Base-by-base conservation (phyloP, 345 rosid genomes). In the Laguncularia racemosa region DNA sequence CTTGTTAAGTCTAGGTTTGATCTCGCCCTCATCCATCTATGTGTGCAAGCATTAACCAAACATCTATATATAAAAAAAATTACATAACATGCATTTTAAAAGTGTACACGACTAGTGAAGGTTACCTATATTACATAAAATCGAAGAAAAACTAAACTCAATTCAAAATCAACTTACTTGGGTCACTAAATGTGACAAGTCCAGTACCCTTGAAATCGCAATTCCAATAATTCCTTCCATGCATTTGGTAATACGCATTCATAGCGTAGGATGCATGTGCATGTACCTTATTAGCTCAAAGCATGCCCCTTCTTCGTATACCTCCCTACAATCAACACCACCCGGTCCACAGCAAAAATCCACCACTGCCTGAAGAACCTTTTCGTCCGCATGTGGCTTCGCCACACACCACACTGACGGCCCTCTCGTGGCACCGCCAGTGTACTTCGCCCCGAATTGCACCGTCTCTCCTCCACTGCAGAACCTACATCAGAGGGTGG, bases 321-420 rank as follows among this genome's bases (percentile, higher is more conserved):
- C 66, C 66, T 77, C 91, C 49, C 87, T 63, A 73, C 90, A 84
- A 61, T 81, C 90, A 56, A 81, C 86, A 0, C 91, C 91, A 1
- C 91, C 91, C 2, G 78, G 62, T 16, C 91, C 91, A 19, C 91
- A 84, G 69, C 81, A 75, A 49, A 81, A 84, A 13, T 81, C 77
- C 57, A 81, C 16, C 58, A 81, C 87, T 46, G 71, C 54, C 66
- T 84, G 79, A 44, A 84, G 78, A 48, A 84, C 68, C 60, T 71
- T 79, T 64, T 81, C 87, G 50, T 81, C 81, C 0, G 87, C 74
- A 44, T 81, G 87, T 3, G 87, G 87, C 63, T 84, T 84, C 12
- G 90, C 90, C 63, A 81, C 86, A 62, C 86, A 84, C 90, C 90
- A 81, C 23, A 81, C 83, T 4, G 86, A 81, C 58, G 90, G 81